Evolutionary conservation across 179 eudicot species (phyloP), one percentile per base, ranked within the genome.

Genomic region (Sideroxylon spinosum): DNA sequence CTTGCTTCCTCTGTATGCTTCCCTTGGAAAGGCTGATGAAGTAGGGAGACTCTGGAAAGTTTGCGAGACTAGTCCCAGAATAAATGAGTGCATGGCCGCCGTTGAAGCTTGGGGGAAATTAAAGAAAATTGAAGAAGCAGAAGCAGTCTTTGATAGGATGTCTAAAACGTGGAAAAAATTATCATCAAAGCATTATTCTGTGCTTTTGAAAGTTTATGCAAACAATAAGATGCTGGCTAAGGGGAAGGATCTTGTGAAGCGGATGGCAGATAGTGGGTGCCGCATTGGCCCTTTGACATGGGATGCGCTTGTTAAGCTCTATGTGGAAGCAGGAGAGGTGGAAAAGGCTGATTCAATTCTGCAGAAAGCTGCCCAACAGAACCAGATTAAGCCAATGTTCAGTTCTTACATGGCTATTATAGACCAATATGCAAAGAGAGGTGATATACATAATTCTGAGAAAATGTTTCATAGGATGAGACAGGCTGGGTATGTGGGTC

Each of bases 341-440:
- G 97, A 94, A 85, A 96, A 96, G 82, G 99, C 99, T 0, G 96
- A 91, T 32, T 77, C 92, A 0, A 28, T 92, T 4, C 79, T 96
- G 71, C 89, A 86, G 13, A 92, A 92, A 82, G 97, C 91, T 17
- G 28, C 37, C 7, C 83, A 83, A 67, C 81, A 82, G 77, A 88
- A 78, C 50, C 81, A 56, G 65, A 48, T 62, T 50, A 87, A 65
- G 76, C 99, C 97, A 0, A 2, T 90, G 87, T 91, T 90, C 61
- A 76, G 25, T 57, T 78, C 99, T 16, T 92, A 76, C 80, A 73
- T 89, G 74, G 22, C 79, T 53, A 69, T 95, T 62, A 79, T 95
- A 87, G 91, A 90, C 20, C 84, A 92, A 46, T 74, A 74, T 61
- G 68, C 37, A 1, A 44, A 25, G 11, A 60, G 57, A 61, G 77